A percentile compares a stretch with the other conserved stretches of the same genome.
Conservation (phyloP, 345 rosid species). For the Sonneratia caseolaris region DNA sequence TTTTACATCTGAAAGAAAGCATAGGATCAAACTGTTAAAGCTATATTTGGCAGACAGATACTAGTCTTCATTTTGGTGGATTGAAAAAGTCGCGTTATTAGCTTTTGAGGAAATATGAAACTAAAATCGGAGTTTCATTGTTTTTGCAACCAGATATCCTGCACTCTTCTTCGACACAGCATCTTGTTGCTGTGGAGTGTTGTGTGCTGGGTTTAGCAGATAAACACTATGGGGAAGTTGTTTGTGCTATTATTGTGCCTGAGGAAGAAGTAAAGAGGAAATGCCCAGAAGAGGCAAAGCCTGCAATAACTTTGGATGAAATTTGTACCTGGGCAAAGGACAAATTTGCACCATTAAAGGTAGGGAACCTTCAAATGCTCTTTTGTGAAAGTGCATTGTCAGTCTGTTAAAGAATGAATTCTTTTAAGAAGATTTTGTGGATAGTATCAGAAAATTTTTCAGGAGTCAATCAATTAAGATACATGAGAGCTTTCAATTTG, state of each 20-base stretch:
- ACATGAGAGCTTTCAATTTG: no score
- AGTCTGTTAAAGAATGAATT: no score
- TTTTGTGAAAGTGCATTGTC: background rate
- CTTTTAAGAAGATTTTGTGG: background rate
- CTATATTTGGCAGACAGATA: background rate
- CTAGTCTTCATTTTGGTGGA: background rate
- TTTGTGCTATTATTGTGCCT: slow-evolving; percentile 58
- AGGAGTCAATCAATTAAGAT: no score
- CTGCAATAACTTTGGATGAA: slow-evolving; percentile 64
- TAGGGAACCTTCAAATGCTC: slow-evolving; percentile 10
- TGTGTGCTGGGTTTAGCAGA: slow-evolving; percentile 88
- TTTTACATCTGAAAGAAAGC: background rate
- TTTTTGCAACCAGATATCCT: background rate
- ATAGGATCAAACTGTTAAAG: no score
- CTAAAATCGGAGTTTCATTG: background rate
- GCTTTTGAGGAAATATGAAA: background rate
- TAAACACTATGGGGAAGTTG: slow-evolving; percentile 80
- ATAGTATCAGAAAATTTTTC: no score
- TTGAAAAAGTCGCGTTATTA: no score
- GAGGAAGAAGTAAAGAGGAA: slow-evolving; percentile 40
- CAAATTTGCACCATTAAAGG: slow-evolving; percentile 98
- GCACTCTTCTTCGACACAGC: slow-evolving; percentile 28
- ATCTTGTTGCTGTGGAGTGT: slow-evolving; percentile 74
- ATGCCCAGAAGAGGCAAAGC: slow-evolving; percentile 33
- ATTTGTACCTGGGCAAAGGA: slow-evolving; percentile 79